Conservation (phyloP, 305 asterid species). For the Fraxinus paxiana region DNA sequence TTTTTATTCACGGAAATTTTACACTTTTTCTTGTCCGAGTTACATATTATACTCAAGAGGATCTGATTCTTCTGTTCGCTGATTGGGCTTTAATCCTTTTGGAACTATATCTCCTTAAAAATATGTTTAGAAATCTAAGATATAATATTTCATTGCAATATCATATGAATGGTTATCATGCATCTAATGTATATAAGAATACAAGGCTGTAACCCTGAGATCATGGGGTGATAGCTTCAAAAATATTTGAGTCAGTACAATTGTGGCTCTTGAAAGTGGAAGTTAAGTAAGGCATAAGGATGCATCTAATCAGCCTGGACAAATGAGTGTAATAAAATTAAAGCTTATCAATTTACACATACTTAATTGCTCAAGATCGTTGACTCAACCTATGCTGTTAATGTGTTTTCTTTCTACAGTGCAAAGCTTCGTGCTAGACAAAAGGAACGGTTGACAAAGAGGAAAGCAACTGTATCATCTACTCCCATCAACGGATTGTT, state of each 20-base stretch:
- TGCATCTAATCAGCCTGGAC: constrained; percentile 3
- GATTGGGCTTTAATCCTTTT: neutral
- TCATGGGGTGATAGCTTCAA: neutral
- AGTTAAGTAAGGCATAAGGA: neutral
- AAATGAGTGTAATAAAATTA: neutral
- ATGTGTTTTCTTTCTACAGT: constrained; percentile 45
- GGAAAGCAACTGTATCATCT: constrained; percentile 38
- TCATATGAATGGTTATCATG: neutral
- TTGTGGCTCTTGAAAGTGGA: neutral
- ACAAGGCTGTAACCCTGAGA: neutral
- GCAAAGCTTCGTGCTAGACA: constrained; percentile 83
- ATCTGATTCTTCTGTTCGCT: neutral
- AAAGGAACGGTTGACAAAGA: constrained; percentile 60
- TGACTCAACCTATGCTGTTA: constrained; percentile 16
- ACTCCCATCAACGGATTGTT: constrained; percentile 32
- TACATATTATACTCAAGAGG: neutral
- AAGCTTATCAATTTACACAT: constrained; percentile 11
- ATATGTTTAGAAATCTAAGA: neutral
- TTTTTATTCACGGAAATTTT: constrained; percentile 16
- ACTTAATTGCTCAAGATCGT: neutral
- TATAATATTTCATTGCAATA: neutral
- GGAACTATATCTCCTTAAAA: neutral
- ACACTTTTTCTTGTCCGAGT: neutral
- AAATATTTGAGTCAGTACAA: neutral
- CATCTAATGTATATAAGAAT: neutral